These are phyloP conservation scores for Rugosomyces carneus DNA, from an alignment of 1,284 basidiomycete species.

Conservation along the genomic window DNA sequence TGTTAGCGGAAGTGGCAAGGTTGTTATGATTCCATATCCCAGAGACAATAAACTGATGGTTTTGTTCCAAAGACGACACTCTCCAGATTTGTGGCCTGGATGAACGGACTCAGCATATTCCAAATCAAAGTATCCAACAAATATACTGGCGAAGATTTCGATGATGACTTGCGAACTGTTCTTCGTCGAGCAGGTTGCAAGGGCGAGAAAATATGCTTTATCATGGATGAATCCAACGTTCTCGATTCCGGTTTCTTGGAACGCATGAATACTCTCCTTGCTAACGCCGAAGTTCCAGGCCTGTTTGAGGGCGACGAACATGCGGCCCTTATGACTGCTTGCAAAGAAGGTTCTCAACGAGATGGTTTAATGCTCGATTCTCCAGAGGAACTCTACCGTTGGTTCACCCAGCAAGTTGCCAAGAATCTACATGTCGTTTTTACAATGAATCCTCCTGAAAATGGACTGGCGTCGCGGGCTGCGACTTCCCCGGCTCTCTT, in stretches of 20 bases:
- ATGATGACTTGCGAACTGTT: slow-evolving; percentile 93
- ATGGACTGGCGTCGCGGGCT: slow-evolving; percentile 90
- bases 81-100: slow-evolving; percentile 98
- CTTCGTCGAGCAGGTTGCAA: slow-evolving; percentile 94
- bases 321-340: slow-evolving; percentile 94
- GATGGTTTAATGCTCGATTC: slow-evolving; percentile 98
- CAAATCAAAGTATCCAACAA: slow-evolving; percentile 99
- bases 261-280: slow-evolving; percentile 97
- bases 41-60: slow-evolving; percentile 5
- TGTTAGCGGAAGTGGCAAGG: slow-evolving; percentile 97
- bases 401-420: slow-evolving; percentile 97
- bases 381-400: slow-evolving; percentile 92
- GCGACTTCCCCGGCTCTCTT: slow-evolving; percentile 97
- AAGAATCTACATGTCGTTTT: slow-evolving; percentile 97
- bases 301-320: slow-evolving; percentile 98
- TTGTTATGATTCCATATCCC: slow-evolving; percentile 25
- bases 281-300: slow-evolving; percentile 99
- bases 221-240: slow-evolving; percentile 99
- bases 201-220: slow-evolving; percentile 99
- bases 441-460: slow-evolving; percentile 98
- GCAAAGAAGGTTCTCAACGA: slow-evolving; percentile 97
- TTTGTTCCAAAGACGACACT: slow-evolving; percentile 73
- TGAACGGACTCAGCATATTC: slow-evolving; percentile 98
- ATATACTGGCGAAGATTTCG: slow-evolving; percentile 97
- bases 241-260: slow-evolving; percentile 98